phyloP scores from a whole-genome alignment of 441 rosid genomes.

The Biscutella auriculata region DNA sequence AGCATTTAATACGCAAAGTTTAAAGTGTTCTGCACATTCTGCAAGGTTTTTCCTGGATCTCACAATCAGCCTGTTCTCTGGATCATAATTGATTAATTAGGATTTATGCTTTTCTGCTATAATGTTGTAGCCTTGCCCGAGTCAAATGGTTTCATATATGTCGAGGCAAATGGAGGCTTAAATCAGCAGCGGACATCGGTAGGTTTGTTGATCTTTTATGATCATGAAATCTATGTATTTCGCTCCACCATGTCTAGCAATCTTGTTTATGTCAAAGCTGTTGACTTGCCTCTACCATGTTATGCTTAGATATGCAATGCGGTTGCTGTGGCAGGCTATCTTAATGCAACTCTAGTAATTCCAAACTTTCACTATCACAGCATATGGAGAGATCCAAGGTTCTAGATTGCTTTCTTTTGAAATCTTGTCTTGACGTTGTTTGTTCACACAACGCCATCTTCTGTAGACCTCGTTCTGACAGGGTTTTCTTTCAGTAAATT shows the following conservation, averaged over 20 bases:
- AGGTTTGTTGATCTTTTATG: conserved; percentile 29
- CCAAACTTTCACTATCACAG: conserved; percentile 95
- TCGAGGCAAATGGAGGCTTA: conserved; percentile 94
- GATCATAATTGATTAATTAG: background rate
- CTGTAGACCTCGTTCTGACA: conserved; percentile 10
- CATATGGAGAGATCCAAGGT: conserved; percentile 99
- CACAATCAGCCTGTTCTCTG: background rate
- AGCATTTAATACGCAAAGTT: background rate
- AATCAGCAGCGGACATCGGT: conserved; percentile 99
- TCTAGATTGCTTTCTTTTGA: background rate
- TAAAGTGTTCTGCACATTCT: background rate
- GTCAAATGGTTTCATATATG: conserved; percentile 86
- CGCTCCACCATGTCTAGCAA: background rate
- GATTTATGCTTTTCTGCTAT: background rate
- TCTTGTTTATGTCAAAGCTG: conserved; percentile 8
- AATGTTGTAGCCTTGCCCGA: conserved; percentile 66
- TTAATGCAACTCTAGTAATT: conserved; percentile 85
- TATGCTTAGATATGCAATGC: conserved; percentile 91
- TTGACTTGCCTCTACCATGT: conserved; percentile 23
- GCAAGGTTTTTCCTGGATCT: background rate
- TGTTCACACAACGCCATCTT: background rate
- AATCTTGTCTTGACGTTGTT: conserved; percentile 2
- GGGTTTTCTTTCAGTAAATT: conserved; percentile 55
- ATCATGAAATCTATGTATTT: conserved; percentile 8
- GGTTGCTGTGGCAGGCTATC: conserved; percentile 96